Conservation (phyloP, 495 filamentous ascomycete species). For the Pseudotulostoma volvatum region DNA sequence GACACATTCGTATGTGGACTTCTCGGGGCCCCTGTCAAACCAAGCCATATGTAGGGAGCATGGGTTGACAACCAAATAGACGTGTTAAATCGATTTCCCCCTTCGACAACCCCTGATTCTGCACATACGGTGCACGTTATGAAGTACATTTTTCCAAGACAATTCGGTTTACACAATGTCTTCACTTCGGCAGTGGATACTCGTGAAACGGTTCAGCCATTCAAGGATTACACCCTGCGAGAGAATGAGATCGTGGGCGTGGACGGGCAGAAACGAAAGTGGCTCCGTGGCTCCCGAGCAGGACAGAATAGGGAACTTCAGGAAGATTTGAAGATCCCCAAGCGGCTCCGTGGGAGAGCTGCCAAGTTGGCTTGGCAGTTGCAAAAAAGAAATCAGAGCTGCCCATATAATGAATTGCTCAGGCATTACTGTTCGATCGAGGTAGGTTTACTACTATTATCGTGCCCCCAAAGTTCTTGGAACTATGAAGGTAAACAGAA, state of each 20-base stretch:
- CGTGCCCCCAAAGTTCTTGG: too few species aligned
- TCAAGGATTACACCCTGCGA: conserved; percentile 68
- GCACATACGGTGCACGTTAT: conserved; percentile 52
- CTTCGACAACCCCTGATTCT: conserved; percentile 23
- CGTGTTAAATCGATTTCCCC: conserved; percentile 60
- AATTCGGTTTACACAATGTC: conserved; percentile 84
- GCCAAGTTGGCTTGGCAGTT: conserved; percentile 46
- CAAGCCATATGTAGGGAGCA: too few species aligned
- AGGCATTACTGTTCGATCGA: conserved; percentile 60
- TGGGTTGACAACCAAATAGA: conserved; percentile 38
- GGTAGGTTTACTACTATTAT: conserved; percentile 25
- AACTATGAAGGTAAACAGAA: too few species aligned
- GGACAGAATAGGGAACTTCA: conserved; percentile 6
- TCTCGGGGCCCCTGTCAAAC: too few species aligned
- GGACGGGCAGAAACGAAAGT: conserved; percentile 5
- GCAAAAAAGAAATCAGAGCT: conserved; percentile 53
- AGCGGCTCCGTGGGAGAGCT: conserved; percentile 49
- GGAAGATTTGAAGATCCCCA: conserved; percentile 41
- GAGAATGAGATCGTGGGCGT: conserved; percentile 59
- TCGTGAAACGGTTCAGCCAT: conserved; percentile 46
- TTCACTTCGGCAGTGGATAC: conserved; percentile 53
- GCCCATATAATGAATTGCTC: conserved; percentile 59
- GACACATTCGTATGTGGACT: conserved; percentile 55
- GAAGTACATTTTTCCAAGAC: conserved; percentile 86
- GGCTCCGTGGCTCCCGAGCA: neutral